Base-by-base conservation (phyloP, 2,329 filamentous ascomycete species). In the Ophiostoma perfectum region DNA sequence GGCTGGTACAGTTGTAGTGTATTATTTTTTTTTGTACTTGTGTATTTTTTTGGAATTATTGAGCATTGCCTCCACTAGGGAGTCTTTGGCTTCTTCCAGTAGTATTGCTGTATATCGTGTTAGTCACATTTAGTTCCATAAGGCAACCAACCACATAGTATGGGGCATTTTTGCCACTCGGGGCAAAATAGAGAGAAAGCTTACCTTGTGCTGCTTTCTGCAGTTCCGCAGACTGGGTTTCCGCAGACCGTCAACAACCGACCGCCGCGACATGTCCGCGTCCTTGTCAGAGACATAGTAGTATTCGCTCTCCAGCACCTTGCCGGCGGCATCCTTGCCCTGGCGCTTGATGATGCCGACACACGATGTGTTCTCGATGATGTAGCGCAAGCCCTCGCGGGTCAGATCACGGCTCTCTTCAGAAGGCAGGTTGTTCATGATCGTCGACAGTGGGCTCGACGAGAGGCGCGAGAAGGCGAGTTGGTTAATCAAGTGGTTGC, bases 171-270 rank as follows among this genome's bases (percentile, higher is more conserved):
- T 52, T 52, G 45, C 63, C 47, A 68, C 60, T 36, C 8, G 38
- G 16, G 42, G 9, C 16, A 52, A 36, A 66, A 38, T 16, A 44
- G 27, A 18, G 49, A 36, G 36, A 62, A 39, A 60, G 78, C 82
- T 76, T 85, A 98, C 94, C 91, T 98, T 98, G 80, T 99, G 95
- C 77, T 95, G 92, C 81, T 97, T 98, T 75, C 95, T 86, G 76
- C 95, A 97, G 75, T 89, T 90, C 73, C 95, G 85, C 75, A 99
- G 81, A 74, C 92, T 95, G 60, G 93, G 94, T 79, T 96, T 97
- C 68, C 92, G 86, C 76, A 97, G 81, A 67, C 92, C 91, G 73
- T 93, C 89, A 1, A 93, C 92, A 14, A 97, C 92, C 36, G 93
- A 86, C 66, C 91, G 87, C 70, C 94, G 86, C 75, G 90, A 86